Evolutionary conservation across 2,329 filamentous ascomycete species (phyloP), one percentile per base, ranked within the genome.

Genomic region (Dactylellina leptospora): DNA sequence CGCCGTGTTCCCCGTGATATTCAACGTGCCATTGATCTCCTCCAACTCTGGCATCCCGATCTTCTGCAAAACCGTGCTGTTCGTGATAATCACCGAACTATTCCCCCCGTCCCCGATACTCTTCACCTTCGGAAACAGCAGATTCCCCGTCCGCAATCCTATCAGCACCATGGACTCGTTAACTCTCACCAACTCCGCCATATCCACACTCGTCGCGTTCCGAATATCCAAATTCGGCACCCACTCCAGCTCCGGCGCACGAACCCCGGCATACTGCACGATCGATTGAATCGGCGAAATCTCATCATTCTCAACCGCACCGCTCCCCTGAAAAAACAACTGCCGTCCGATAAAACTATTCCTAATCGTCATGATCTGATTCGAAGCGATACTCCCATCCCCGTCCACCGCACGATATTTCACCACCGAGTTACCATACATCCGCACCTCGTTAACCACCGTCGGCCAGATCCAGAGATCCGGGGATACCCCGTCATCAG

Each of bases 191-290:
- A 66, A 20, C 9, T 16, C 51, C 1, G 40, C 28, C 2, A 66
- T 22, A 5, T 66, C 42, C 2, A 42, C n/a, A 16, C n/a, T 11
- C 10, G 51, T 38, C 2, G 30, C 42, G 6, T 58, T 28, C 4
- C 18, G 53, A 38, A 66, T 16, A 13, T 56, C 51, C 1, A 63
- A 5, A 1, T 55, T 27, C n/a, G 59, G 38, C n/a, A 48, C 25
- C 36, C 23, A 44, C 16, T 38, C n/a, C 23, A 63, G 47, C 4
- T 36, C 40, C 1, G 23, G 8, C 48, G 55, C 25, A 1, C 20
- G 16, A 27, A 63, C 4, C 27, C 59, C 59, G 20, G 18, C 13
- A 48, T 55, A 63, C 10, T 22, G 8, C n/a, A 45, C 40, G 16
- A 33, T 33, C 30, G 13, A 33, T 6, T 33, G 13, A 6, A 33